A percentile compares a stretch with the other conserved stretches of the same genome.
phyloP scores from a whole-genome alignment of 1,284 basidiomycete species.

The Taiwanofungus camphoratus region DNA sequence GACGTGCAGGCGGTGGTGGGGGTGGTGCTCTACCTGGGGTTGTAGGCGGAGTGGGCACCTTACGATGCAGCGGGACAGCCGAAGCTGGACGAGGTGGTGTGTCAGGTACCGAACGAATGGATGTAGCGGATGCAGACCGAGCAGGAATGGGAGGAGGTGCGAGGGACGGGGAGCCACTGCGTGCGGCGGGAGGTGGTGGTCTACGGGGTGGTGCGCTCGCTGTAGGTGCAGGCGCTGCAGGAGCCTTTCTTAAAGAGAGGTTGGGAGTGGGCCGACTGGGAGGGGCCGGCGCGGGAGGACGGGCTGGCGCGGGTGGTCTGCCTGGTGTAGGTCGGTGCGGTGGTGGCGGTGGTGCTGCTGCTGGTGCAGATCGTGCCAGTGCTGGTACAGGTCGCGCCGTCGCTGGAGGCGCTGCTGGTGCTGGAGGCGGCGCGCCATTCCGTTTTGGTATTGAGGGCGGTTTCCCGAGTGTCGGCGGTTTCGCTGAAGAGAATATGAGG shows the following conservation, averaged over 20 bases:
- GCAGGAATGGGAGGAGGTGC: constrained; percentile 23
- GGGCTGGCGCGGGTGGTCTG: constrained; percentile 24
- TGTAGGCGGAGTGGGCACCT: constrained; percentile 33
- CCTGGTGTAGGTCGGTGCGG: constrained; percentile 27
- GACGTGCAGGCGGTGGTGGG: constrained; percentile 27
- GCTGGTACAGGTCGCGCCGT: constrained; percentile 24
- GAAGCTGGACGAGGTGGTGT: constrained; percentile 24
- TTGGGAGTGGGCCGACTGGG: constrained; percentile 24
- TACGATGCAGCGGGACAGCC: constrained; percentile 31
- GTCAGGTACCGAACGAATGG: constrained; percentile 16
- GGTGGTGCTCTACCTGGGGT: constrained; percentile 22
- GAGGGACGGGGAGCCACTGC: constrained; percentile 18
- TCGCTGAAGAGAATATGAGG: constrained; percentile 36
- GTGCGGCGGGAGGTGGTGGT: constrained; percentile 28
- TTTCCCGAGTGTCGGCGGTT: constrained; percentile 55
- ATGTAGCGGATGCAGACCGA: constrained; percentile 22
- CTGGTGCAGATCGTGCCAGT: constrained; percentile 26
- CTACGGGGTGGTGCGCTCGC: constrained; percentile 33
- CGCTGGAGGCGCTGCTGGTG: constrained; percentile 29
- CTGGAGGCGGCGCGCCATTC: constrained; percentile 29
- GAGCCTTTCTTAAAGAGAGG: constrained; percentile 21
- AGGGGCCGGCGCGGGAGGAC: constrained; percentile 21
- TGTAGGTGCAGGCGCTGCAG: constrained; percentile 27
- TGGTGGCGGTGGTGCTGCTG: constrained; percentile 31
- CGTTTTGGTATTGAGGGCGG: constrained; percentile 64